phyloP scores from a whole-genome alignment of 352 stramenopile species.

The Globisporangium iwayamae region DNA sequence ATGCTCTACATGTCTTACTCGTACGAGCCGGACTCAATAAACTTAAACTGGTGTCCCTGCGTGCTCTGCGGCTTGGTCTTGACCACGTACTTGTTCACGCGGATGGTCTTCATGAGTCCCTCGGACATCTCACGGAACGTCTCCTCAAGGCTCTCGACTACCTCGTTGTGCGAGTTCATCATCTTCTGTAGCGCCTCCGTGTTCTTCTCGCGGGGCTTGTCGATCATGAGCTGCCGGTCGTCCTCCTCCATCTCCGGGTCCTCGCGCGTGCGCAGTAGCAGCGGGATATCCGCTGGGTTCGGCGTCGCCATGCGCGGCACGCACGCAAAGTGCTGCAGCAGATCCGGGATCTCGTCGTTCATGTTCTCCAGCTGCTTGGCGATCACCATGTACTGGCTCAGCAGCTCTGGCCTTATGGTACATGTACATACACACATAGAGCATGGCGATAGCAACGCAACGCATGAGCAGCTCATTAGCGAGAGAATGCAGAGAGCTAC shows the following conservation, averaged over 20 bases:
- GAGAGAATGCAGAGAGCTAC: not conserved
- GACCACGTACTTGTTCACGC: constrained; percentile 83
- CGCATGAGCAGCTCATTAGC: not conserved
- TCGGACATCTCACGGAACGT: constrained; percentile 85
- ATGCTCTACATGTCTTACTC: constrained; percentile 21
- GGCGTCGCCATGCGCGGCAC: constrained; percentile 80
- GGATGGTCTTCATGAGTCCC: constrained; percentile 76
- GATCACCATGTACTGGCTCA: constrained; percentile 86
- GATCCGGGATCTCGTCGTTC: constrained; percentile 83
- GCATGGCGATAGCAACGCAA: not conserved
- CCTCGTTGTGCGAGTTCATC: constrained; percentile 62
- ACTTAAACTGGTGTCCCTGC: constrained; percentile 80
- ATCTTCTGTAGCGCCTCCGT: constrained; percentile 65
- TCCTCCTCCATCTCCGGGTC: constrained; percentile 85
- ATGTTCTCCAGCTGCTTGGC: constrained; percentile 88
- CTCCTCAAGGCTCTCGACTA: constrained; percentile 75
- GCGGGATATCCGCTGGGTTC: constrained; percentile 71
- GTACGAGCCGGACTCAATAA: constrained; percentile 81
- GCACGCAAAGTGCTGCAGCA: constrained; percentile 83
- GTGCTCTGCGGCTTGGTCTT: constrained; percentile 77
- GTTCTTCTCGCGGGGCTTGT: constrained; percentile 65
- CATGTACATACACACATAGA: not conserved
- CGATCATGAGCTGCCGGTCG: constrained; percentile 66
- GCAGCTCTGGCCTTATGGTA: constrained; percentile 55
- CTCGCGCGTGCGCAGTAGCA: constrained; percentile 76